phyloP scores from a whole-genome alignment of 345 rosid genomes.

The Cochlearia excelsa region DNA sequence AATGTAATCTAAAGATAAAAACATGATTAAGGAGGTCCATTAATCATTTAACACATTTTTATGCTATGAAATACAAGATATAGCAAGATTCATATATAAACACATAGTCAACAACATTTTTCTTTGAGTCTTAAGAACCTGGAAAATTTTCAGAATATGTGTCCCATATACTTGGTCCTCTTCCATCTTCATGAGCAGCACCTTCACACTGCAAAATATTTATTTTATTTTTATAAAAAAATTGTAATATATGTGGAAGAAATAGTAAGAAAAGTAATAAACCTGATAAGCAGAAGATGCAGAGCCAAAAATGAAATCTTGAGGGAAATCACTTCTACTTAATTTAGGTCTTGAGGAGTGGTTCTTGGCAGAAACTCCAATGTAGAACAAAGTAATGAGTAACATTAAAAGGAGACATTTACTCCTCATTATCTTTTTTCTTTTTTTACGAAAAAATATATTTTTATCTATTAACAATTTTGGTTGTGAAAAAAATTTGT shows the following conservation, averaged over 20 bases:
- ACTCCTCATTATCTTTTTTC: constrained; percentile 16
- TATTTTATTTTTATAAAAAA: not conserved
- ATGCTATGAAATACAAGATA: constrained; percentile 5
- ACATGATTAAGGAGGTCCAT: constrained; percentile 6
- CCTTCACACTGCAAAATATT: constrained; percentile 40
- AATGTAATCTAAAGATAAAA: not conserved
- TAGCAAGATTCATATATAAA: not conserved
- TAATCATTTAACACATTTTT: not conserved
- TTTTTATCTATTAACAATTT: not conserved
- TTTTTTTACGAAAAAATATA: constrained; percentile 2
- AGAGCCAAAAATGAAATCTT: constrained; percentile 39
- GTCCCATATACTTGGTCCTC: constrained; percentile 54
- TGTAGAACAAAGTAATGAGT: constrained; percentile 10
- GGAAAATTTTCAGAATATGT: constrained; percentile 34
- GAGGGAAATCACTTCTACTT: constrained; percentile 32
- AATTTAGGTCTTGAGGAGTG: constrained; percentile 26
- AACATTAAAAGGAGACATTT: constrained; percentile 17
- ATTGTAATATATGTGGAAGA: too few relatives aligned
- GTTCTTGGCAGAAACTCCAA: constrained; percentile 19
- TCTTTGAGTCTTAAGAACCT: constrained; percentile 18
- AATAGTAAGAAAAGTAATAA: not conserved
- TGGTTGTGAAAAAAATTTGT: not conserved
- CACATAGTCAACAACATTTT: not conserved
- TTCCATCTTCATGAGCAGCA: constrained; percentile 46
- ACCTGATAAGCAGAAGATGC: constrained; percentile 43